Evolutionary conservation across 1,284 basidiomycete species (phyloP), one percentile per base, ranked within the genome.

Genomic region (Cutaneotrichosporon sp.): DNA sequence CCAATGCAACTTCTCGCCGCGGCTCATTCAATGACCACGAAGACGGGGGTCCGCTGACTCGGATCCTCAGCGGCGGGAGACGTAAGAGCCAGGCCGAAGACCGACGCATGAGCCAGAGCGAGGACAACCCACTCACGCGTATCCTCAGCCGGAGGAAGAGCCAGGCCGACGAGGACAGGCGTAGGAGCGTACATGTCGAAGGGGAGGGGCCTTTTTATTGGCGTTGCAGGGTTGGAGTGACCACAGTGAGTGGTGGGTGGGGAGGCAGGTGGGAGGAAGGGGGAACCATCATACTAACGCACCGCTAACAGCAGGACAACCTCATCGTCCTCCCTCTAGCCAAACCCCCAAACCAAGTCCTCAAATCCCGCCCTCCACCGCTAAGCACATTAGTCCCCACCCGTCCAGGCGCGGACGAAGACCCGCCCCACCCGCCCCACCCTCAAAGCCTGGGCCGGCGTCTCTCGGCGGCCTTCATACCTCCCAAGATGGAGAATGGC

Each of bases 151-250:
- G 74, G 51, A 8, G 34, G 1, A 36, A 36, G 34, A 36, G 34
- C 34, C 34, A 36, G 34, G 34, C 34, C 34, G 34, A 36, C 8
- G 34, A 13, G 8, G 34, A 36, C 34, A 13, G 68, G 30, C 61
- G 61, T 38, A 55, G 46, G 1, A 68, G 71, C 57, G 55, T 8
- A 5, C 47, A 59, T n/a, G 51, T 6, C 36, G n/a, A 34, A 18
- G 40, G 31, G 51, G 69, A 70, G 50, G 76, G 76, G 1, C 73
- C 66, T 40, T 79, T 75, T 75, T 79, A 73, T 66, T 79, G 77
- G 77, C 67, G 76, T 38, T 74, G 74, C 36, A 74, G 72, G 38
- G 75, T 70, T 9, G 77, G 77, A 38, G 73, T 74, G 2, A 72
- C 65, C 11, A 71, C 74, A 16, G 77, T 78, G 65, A 72, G 76